Evolutionary conservation across 371 early-diverging fungal genomes (phyloP).

Genomic region (Chytridium lagenaria): DNA sequence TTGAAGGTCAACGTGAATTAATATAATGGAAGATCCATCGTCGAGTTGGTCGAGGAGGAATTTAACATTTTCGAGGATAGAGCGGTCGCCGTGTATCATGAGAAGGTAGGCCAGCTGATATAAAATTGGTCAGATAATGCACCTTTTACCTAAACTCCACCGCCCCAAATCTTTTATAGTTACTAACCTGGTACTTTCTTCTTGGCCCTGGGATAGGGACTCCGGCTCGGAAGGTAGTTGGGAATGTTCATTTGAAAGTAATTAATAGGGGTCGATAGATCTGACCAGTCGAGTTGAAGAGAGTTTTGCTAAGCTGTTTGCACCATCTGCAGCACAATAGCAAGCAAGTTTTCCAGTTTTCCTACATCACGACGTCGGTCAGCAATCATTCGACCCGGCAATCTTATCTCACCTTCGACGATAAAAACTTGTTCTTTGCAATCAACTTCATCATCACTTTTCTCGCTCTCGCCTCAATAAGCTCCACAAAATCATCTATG

Average conservation of each 20-base stretch:
- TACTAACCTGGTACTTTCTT: slow-evolving; percentile 30
- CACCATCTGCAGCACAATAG: slow-evolving; percentile 47
- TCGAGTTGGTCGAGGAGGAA: slow-evolving; percentile 35
- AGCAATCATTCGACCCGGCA: too few species aligned
- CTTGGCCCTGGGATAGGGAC: slow-evolving; percentile 19
- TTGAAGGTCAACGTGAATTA: slow-evolving; percentile 47
- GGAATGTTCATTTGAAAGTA: slow-evolving; percentile 35
- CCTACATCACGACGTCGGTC: neutral
- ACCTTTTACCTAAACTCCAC: slow-evolving; percentile 7
- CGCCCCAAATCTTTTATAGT: slow-evolving; percentile 22
- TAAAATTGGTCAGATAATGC: neutral
- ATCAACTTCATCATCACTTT: slow-evolving; percentile 11
- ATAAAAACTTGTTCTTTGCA: slow-evolving; percentile 9
- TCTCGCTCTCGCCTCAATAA: slow-evolving; percentile 1
- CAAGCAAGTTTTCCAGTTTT: slow-evolving; percentile 41
- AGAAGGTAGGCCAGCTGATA: slow-evolving; percentile 47
- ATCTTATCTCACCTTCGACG: neutral
- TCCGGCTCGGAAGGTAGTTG: slow-evolving; percentile 1
- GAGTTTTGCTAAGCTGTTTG: slow-evolving; percentile 38
- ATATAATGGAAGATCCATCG: slow-evolving; percentile 39
- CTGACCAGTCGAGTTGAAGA: slow-evolving; percentile 32
- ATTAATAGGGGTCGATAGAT: slow-evolving; percentile 34
- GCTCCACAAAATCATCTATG: neutral
- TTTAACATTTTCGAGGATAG: slow-evolving; percentile 1
- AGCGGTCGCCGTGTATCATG: slow-evolving; percentile 46